Percentiles rank a stretch among this genome's conserved stretches.
Evolutionary conservation across 1,284 basidiomycete species (phyloP).

Genomic region (Trametes versicolor): DNA sequence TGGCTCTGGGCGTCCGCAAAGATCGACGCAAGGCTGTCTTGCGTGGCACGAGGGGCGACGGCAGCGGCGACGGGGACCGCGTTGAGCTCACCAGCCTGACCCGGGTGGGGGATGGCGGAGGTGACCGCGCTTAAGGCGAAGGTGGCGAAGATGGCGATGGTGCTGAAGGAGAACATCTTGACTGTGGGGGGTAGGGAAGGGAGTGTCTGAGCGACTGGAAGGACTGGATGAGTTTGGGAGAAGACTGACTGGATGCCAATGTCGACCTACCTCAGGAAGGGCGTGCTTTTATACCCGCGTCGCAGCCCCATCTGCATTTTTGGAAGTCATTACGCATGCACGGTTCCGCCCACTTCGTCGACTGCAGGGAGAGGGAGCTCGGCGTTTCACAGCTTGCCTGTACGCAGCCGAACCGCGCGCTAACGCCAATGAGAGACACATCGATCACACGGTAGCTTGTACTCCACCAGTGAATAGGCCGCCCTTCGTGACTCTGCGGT

Average conservation of each 20-base stretch:
- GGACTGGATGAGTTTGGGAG: constrained; percentile 17
- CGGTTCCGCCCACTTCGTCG: constrained; percentile 3
- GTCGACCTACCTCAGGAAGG: constrained; percentile 3
- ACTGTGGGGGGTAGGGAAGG: constrained; percentile 28
- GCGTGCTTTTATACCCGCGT: constrained; percentile 20
- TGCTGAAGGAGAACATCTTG: constrained; percentile 57
- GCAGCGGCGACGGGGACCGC: constrained; percentile 24
- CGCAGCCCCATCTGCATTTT: not conserved
- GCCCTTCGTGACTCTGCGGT: constrained; percentile 3
- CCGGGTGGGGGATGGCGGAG: constrained; percentile 31
- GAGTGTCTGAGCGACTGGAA: constrained; percentile 45
- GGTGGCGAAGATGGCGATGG: constrained; percentile 49
- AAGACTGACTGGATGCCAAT: constrained; percentile 35
- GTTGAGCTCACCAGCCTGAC: constrained; percentile 21
- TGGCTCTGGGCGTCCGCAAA: constrained; percentile 36
- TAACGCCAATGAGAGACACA: constrained; percentile 12
- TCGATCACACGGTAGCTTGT: constrained; percentile 19
- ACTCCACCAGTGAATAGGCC: constrained; percentile 23
- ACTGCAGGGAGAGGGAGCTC: constrained; percentile 9
- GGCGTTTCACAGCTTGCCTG: constrained; percentile 23
- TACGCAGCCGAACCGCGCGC: constrained; percentile 23
- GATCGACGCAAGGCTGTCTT: constrained; percentile 38
- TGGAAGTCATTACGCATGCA: constrained; percentile 5
- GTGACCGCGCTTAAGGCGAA: constrained; percentile 47
- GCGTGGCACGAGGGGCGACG: constrained; percentile 23